Conservation (phyloP, 1,284 basidiomycete species). For the Uromyces viciae-fabae region DNA sequence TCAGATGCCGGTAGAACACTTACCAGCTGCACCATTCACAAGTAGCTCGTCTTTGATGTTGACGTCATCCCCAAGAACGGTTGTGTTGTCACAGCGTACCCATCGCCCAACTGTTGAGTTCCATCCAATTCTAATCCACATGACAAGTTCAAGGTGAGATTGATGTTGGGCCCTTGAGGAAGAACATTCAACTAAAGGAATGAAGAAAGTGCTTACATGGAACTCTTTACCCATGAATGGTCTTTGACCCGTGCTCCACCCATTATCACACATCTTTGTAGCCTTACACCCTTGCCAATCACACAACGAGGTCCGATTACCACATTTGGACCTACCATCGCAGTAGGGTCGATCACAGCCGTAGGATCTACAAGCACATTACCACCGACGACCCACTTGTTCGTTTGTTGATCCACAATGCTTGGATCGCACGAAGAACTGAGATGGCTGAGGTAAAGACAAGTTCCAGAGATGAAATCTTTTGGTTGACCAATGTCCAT, state of each 20-base stretch:
- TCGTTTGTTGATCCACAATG: constrained; percentile 57
- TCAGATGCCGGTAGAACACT: neutral
- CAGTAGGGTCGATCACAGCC: constrained; percentile 51
- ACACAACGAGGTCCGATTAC: constrained; percentile 57
- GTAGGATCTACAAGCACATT: constrained; percentile 59
- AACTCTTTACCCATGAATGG: constrained; percentile 60
- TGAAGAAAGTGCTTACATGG: constrained; percentile 54
- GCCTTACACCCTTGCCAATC: constrained; percentile 58
- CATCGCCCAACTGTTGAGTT: constrained; percentile 60
- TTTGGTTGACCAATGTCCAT: constrained; percentile 62
- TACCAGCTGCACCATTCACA: constrained; percentile 58
- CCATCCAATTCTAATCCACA: constrained; percentile 55
- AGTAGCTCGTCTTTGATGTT: constrained; percentile 61
- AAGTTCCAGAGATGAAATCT: constrained; percentile 58
- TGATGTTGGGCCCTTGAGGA: neutral
- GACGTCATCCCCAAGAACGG: constrained; percentile 60
- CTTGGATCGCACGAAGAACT: constrained; percentile 57
- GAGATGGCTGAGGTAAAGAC: constrained; percentile 60
- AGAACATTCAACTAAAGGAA: neutral
- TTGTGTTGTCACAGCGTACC: constrained; percentile 60
- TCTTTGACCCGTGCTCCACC: constrained; percentile 58
- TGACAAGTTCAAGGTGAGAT: neutral
- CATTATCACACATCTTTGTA: constrained; percentile 61
- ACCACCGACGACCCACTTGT: constrained; percentile 59
- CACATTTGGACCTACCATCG: constrained; percentile 60